phyloP scores from a whole-genome alignment of 257 asterid genomes.

The Solanum neorickii region DNA sequence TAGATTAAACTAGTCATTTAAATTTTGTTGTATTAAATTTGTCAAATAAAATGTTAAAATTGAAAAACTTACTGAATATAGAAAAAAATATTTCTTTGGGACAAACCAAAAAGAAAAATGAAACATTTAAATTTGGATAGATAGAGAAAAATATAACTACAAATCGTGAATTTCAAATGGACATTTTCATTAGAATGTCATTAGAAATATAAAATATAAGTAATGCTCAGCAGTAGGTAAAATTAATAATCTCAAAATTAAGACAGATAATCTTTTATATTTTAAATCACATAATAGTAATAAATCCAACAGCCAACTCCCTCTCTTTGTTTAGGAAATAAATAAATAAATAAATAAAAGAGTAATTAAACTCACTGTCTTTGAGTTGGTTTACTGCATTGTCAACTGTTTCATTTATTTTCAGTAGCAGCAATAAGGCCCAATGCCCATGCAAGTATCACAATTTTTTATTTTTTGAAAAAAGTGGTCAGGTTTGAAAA shows the following conservation, averaged over 20 bases:
- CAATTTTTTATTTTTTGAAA: not conserved
- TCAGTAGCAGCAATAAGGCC: not conserved
- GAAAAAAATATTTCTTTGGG: too few relatives aligned
- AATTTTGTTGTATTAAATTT: too few relatives aligned
- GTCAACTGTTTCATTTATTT: not conserved
- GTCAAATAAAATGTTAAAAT: not conserved
- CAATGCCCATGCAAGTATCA: not conserved
- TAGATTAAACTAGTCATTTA: not conserved
- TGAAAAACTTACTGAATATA: too few relatives aligned
- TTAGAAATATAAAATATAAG: not conserved
- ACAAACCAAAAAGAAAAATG: too few relatives aligned
- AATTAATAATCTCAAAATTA: not conserved
- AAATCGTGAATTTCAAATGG: not conserved
- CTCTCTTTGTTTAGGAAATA: not conserved
- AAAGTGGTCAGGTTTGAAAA: not conserved
- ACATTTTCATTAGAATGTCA: not conserved
- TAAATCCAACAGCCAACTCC: not conserved
- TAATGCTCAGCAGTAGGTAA: not conserved
- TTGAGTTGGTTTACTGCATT: not conserved
- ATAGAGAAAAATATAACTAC: not conserved
- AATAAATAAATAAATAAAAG: not conserved
- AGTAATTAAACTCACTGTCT: not conserved
- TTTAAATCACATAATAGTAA: not conserved
- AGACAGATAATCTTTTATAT: not conserved
- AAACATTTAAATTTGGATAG: not conserved